Base-by-base conservation (phyloP, 305 asterid genomes). In the Fraxinus albicans region DNA sequence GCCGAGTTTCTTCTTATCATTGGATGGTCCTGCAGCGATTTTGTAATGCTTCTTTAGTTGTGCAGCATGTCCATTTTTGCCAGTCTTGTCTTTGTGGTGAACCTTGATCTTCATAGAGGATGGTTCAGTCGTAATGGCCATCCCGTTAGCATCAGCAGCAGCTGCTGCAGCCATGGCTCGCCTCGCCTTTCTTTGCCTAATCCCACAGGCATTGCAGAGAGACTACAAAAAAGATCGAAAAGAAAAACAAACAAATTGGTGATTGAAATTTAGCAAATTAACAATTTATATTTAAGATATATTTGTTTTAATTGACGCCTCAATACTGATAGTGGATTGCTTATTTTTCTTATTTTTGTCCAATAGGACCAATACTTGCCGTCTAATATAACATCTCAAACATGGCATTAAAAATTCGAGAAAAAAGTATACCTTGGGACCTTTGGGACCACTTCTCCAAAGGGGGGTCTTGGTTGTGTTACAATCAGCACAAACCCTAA, bases 401-500 rank as follows among this genome's bases (percentile, higher is more conserved):
- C 53, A 42, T 10, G 63, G 23, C 0, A 53, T 53, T 53, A 53
- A 21, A 53, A 53, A 13, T 53, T 53, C n/a, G 31, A 36, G 25
- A 33, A 33, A 35, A 53, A 38, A 38, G 44, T 38, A 8, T 85
- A 94, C 99, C 99, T 95, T 95, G 63, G 99, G 99, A 79, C 98
- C 99, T 85, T 94, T 90, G 67, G 99, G 99, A 73, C 99, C 99
- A 89, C 99, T 93, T 88, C 99, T 92, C 99, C 99, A 95, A 27
- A 95, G 96, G 87, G 99, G 99, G 60, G 99, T 95, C 88, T 93
- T 95, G 72, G 99, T 95, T 2, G 99, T 95, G 91, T 89, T 91
- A 83, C 99, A 95, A 87, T 95, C 97, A 44, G 97, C 70, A 77
- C 99, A 95, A 93, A 94, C 98, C 99, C 97, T 95, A 93, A 91